Base-by-base conservation (phyloP, 495 filamentous ascomycete genomes). In the Tuber microsphaerosporum region DNA sequence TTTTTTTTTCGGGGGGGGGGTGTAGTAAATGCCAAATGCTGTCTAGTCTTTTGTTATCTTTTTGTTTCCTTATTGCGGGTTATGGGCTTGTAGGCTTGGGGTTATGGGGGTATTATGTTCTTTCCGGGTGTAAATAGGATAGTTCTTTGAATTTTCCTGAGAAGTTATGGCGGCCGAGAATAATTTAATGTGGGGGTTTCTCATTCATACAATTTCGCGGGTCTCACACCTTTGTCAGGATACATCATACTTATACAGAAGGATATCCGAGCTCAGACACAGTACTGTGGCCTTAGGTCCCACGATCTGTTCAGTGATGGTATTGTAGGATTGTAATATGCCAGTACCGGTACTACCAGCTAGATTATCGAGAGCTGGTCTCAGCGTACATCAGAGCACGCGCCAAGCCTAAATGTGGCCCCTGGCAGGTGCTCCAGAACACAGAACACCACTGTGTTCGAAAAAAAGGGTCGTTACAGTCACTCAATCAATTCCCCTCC, bases 391-490 rank as follows among this genome's bases (percentile, higher is more conserved):
- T 46, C 37, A 39, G 65, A 75, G 77, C 70, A 79, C 77, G 73
- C 73, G 76, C 77, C 77, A 79, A 79, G 77, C 70, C 76, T 65
- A 65, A 65, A 44, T 43, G 46, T 65, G 73, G 73, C 70, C 77
- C 76, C 77, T 78, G 76, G 37, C 69, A 44, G 69, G 72, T 72
- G 71, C 77, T 48, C 69, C 44, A 69, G 61, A 69, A 73, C 70
- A 71, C 73, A 79, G 75, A 79, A 75, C 70, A 79, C 76, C 77
- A 79, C 76, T 71, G 77, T 79, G 76, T 79, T 79, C 76, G 22
- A n/a, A 79, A 71, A 73, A 72, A 71, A 68, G 61, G 65, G 41
- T 46, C 61, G 34, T 74, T 77, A 46, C 76, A 69, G 41, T 65
- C 71, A 44, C 44, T 76, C 77, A 73, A 76, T 70, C 77, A 73